Evolutionary conservation across 768 basidiomycete genomes (phyloP).

Genomic region (Boletus barrowsii): DNA sequence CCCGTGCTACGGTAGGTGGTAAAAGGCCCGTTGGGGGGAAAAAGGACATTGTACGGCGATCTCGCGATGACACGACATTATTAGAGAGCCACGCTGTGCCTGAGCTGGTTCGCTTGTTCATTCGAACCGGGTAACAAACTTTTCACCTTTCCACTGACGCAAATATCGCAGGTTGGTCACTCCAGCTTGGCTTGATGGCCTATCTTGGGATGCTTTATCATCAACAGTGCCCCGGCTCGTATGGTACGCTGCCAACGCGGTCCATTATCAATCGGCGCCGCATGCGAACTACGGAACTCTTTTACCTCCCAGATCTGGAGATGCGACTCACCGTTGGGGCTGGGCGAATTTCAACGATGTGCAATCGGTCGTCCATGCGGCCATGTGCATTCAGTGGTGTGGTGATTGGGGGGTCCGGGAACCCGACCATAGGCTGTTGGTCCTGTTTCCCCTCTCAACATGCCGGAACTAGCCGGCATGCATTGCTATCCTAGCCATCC

Average conservation of each 20-base stretch:
- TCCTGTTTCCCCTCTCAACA: too few relatives aligned
- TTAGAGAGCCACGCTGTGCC: too few relatives aligned
- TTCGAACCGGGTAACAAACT: neutral
- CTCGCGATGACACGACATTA: too few relatives aligned
- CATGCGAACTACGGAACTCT: constrained; percentile 2
- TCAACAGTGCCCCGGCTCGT: constrained; percentile 4
- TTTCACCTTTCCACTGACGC: too few relatives aligned
- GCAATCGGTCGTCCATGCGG: neutral
- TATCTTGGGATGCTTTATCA: neutral
- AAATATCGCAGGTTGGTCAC: too few relatives aligned
- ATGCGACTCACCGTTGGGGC: neutral
- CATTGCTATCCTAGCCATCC: too few relatives aligned
- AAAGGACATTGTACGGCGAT: too few relatives aligned
- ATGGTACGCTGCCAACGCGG: neutral
- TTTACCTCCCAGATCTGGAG: neutral
- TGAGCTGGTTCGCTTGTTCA: neutral
- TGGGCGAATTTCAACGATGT: neutral
- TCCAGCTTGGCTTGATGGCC: neutral
- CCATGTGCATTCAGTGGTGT: neutral
- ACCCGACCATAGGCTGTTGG: too few relatives aligned
- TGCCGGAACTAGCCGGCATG: too few relatives aligned
- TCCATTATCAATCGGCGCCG: constrained; percentile 8
- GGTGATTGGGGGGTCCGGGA: neutral
- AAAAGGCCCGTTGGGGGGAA: too few relatives aligned
- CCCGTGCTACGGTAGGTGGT: too few relatives aligned